These are phyloP conservation scores for Eucalyptus lansdowneana DNA, from an alignment of 345 rosid species.

Conservation along the genomic window DNA sequence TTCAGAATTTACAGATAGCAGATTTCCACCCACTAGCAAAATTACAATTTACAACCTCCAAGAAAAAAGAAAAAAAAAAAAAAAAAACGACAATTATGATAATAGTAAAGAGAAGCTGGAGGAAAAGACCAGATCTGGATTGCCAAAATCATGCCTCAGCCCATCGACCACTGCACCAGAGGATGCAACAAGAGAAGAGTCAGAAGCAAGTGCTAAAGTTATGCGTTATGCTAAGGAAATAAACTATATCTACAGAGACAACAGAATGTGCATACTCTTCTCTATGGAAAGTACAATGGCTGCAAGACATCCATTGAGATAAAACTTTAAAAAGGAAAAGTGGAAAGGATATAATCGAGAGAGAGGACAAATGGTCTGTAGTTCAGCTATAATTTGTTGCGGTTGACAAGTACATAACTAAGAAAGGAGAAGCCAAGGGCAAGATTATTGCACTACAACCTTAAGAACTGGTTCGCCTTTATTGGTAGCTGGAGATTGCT, in stretches of 20 bases:
- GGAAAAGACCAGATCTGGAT: neutral
- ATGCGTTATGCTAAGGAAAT: neutral
- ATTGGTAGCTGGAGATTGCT: slow-evolving; percentile 57
- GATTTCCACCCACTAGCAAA: neutral
- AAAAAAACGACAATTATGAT: neutral
- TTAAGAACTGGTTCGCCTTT: slow-evolving; percentile 83
- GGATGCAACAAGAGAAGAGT: neutral
- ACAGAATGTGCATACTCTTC: neutral
- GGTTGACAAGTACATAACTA: neutral
- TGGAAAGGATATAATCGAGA: neutral
- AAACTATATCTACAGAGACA: neutral
- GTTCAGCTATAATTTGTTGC: neutral
- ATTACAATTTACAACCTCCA: neutral
- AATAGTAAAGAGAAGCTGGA: neutral
- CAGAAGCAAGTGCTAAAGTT: neutral
- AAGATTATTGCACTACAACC: slow-evolving; percentile 13
- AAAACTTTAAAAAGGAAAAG: neutral
- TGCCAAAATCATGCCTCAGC: neutral
- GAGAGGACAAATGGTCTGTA: neutral
- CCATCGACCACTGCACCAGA: neutral
- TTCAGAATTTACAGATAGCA: neutral
- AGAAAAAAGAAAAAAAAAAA: neutral
- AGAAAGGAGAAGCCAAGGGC: neutral
- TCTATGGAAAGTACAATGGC: neutral
- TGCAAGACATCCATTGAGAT: neutral